A percentile compares a stretch with the other conserved stretches of the same genome.
Conservation (phyloP, 2,329 filamentous ascomycete species). For the Microsporum audouinii region DNA sequence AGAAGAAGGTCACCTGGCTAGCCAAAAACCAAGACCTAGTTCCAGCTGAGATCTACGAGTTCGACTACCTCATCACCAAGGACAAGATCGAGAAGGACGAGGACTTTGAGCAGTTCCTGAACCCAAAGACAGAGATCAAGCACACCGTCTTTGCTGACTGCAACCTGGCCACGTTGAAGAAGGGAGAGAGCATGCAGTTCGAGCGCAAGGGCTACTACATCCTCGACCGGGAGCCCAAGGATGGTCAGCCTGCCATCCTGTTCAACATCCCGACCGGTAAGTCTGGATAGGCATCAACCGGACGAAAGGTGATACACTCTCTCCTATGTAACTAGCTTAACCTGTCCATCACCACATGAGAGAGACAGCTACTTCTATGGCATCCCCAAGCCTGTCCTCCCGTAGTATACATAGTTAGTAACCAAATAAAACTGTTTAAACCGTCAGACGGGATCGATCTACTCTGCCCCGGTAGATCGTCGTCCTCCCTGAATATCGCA, state of each 20-base stretch:
- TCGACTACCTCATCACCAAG: conserved; percentile 91
- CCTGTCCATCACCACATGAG: neutral
- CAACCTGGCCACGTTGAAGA: conserved; percentile 66
- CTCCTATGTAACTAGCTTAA: neutral
- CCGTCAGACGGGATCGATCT: neutral
- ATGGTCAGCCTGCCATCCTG: conserved; percentile 50
- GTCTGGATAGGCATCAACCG: conserved; percentile 8
- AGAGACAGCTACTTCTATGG: neutral
- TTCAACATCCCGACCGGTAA: conserved; percentile 62
- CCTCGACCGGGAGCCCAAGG: conserved; percentile 55
- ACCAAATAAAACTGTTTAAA: neutral
- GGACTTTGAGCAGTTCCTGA: conserved; percentile 71
- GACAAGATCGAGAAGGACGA: conserved; percentile 87
- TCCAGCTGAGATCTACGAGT: conserved; percentile 78
- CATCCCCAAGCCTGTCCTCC: neutral
- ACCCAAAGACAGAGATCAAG: conserved; percentile 60
- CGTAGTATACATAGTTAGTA: neutral
- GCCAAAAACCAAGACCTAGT: conserved; percentile 66
- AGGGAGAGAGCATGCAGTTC: conserved; percentile 86
- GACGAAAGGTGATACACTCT: neutral
- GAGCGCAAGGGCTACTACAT: conserved; percentile 89
- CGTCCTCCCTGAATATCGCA: neutral
- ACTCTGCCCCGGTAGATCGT: neutral
- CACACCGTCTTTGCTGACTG: conserved; percentile 68
- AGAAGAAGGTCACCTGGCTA: conserved; percentile 95